Conservation (phyloP, 257 asterid genomes). For the Schizonepeta tenuifolia region DNA sequence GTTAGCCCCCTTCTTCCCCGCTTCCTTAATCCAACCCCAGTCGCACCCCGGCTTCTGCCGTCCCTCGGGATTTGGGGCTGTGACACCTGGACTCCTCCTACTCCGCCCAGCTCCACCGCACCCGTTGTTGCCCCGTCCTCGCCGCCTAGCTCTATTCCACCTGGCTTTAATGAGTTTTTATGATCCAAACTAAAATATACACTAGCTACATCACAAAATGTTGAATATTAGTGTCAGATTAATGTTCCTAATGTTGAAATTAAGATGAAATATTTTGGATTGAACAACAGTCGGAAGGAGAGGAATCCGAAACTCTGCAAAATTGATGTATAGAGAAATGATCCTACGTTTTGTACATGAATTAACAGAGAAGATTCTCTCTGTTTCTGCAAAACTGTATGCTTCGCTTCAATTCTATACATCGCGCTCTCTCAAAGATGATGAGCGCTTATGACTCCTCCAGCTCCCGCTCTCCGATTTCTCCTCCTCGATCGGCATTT, state of each 20-base stretch:
- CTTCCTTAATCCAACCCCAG: too few relatives aligned
- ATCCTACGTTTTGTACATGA: slow-evolving; percentile 35
- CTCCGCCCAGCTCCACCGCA: too few relatives aligned
- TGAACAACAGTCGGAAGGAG: slow-evolving; percentile 12
- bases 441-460: slow-evolving; percentile 42
- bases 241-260: slow-evolving; percentile 3
- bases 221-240: not conserved
- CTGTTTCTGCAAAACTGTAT: slow-evolving; percentile 51
- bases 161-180: too few relatives aligned
- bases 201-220: too few relatives aligned
- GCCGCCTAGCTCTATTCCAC: too few relatives aligned
- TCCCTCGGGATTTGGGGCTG: too few relatives aligned
- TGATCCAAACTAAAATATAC: too few relatives aligned
- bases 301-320: slow-evolving; percentile 75
- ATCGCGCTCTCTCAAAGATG: slow-evolving; percentile 19
- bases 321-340: slow-evolving; percentile 47
- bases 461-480: slow-evolving; percentile 56
- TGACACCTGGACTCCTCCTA: too few relatives aligned
- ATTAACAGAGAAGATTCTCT: too few relatives aligned
- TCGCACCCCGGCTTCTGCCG: too few relatives aligned
- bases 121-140: too few relatives aligned
- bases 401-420: slow-evolving; percentile 1
- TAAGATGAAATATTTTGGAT: slow-evolving; percentile 23
- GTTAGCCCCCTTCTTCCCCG: too few relatives aligned
- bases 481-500: slow-evolving; percentile 60